Evolutionary conservation across 2,329 filamentous ascomycete species (phyloP).

Genomic region (Aspergillus novofumigatus): DNA sequence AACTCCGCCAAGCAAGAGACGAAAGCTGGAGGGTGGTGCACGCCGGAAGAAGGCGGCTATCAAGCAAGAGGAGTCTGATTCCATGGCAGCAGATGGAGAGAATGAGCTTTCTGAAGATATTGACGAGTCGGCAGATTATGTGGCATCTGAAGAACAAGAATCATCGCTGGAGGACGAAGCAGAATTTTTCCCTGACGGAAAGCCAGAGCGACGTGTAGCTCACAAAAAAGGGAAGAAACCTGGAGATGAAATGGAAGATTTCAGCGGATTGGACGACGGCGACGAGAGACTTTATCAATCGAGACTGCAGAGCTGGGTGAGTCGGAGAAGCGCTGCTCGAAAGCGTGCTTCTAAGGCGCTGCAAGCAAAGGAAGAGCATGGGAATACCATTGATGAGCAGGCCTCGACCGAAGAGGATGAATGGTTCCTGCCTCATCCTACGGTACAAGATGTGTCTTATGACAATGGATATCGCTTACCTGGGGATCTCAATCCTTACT

Average conservation of each 20-base stretch:
- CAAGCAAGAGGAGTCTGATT: constrained; percentile 5
- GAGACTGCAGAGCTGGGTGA: constrained; percentile 71
- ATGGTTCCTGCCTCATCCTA: constrained; percentile 84
- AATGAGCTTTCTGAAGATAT: constrained; percentile 24
- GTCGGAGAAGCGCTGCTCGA: constrained; percentile 58
- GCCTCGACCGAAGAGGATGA: constrained; percentile 45
- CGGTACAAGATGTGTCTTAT: constrained; percentile 69
- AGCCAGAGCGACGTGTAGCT: constrained; percentile 14
- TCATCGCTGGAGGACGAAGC: constrained; percentile 34
- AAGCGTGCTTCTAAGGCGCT: constrained; percentile 34
- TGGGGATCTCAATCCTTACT: constrained; percentile 84
- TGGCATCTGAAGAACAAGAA: constrained; percentile 27
- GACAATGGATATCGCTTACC: constrained; percentile 75
- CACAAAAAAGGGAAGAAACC: constrained; percentile 25
- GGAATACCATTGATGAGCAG: constrained; percentile 40
- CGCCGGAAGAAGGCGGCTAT: background rate
- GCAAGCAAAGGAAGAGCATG: constrained; percentile 34
- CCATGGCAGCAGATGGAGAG: background rate
- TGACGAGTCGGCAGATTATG: constrained; percentile 32
- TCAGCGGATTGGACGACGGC: constrained; percentile 76
- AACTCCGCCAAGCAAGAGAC: constrained; percentile 30
- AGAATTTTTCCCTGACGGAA: constrained; percentile 28
- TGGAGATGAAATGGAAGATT: constrained; percentile 48
- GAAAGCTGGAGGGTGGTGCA: constrained; percentile 24
- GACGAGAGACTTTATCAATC: constrained; percentile 76